Conservation (phyloP, 2,329 filamentous ascomycete genomes). For the Trichoderma simmonsii region DNA sequence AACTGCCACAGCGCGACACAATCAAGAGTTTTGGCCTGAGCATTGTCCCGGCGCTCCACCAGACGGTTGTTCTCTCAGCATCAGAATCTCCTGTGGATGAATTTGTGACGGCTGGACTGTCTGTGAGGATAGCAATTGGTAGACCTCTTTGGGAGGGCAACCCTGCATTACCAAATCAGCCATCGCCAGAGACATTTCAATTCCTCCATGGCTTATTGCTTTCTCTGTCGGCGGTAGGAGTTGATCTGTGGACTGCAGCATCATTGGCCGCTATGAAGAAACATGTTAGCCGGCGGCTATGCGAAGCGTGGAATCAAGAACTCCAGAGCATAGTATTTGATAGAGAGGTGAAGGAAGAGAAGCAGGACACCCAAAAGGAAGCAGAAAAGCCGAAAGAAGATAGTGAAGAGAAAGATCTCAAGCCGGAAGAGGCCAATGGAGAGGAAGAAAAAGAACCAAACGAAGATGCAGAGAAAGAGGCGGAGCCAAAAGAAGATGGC, state of each 20-base stretch:
- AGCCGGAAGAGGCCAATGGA: background rate
- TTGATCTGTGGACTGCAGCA: slow-evolving; percentile 76
- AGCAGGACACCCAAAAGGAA: slow-evolving; percentile 19
- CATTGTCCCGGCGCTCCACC: slow-evolving; percentile 63
- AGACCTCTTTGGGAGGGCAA: slow-evolving; percentile 77
- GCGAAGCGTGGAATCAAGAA: slow-evolving; percentile 45
- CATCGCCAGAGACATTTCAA: slow-evolving; percentile 70
- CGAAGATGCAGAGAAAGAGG: slow-evolving; percentile 11
- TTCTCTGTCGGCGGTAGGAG: slow-evolving; percentile 67
- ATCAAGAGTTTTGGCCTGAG: slow-evolving; percentile 56
- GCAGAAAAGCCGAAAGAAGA: slow-evolving; percentile 16
- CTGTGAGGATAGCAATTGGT: slow-evolving; percentile 52
- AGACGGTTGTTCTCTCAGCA: slow-evolving; percentile 55
- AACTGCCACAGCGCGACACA: slow-evolving; percentile 54
- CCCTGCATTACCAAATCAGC: slow-evolving; percentile 72
- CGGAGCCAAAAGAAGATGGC: slow-evolving; percentile 19
- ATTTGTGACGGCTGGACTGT: slow-evolving; percentile 42
- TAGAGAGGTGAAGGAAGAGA: slow-evolving; percentile 19
- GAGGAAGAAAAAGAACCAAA: slow-evolving; percentile 20
- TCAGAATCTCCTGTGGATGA: slow-evolving; percentile 47
- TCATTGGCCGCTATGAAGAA: slow-evolving; percentile 63
- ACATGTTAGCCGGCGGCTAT: slow-evolving; percentile 50
- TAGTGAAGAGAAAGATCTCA: background rate
- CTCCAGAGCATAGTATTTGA: slow-evolving; percentile 31
- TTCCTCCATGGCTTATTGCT: slow-evolving; percentile 64